Conservation (phyloP, 495 filamentous ascomycete species). For the Hamigera avellanea region DNA sequence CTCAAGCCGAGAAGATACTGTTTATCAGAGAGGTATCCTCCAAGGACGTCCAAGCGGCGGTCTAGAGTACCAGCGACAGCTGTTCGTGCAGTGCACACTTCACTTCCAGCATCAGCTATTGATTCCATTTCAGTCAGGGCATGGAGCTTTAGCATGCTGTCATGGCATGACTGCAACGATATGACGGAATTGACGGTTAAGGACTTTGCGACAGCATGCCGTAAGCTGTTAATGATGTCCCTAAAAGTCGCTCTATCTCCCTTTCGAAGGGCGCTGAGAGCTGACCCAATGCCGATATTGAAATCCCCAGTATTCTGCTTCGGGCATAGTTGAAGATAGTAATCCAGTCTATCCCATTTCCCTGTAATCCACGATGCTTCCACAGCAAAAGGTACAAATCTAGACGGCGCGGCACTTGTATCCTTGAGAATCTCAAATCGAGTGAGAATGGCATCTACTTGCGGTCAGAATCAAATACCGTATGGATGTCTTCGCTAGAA, state of each 20-base stretch:
- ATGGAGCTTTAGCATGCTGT: conserved; percentile 72
- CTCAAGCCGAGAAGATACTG: conserved; percentile 87
- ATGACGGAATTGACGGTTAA: conserved; percentile 62
- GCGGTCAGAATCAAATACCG: conserved; percentile 3
- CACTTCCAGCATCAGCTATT: conserved; percentile 44
- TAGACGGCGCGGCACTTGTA: conserved; percentile 37
- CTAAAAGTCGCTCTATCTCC: conserved; percentile 43
- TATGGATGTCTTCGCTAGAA: not conserved
- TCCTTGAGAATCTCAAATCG: conserved; percentile 66
- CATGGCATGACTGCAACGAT: conserved; percentile 73
- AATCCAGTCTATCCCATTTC: conserved; percentile 64
- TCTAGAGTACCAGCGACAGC: conserved; percentile 49
- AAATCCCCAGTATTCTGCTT: conserved; percentile 55
- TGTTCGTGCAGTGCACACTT: conserved; percentile 16
- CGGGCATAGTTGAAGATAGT: conserved; percentile 46
- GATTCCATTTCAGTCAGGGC: conserved; percentile 77
- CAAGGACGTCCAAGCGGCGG: conserved; percentile 70
- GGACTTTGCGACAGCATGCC: conserved; percentile 58
- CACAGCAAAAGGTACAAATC: conserved; percentile 64
- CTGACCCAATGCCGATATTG: conserved; percentile 66
- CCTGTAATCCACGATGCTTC: conserved; percentile 87
- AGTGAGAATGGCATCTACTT: conserved; percentile 66
- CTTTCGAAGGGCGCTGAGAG: conserved; percentile 53
- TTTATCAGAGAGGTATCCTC: conserved; percentile 79
- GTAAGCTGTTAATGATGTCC: conserved; percentile 47